Conservation (phyloP, 306 rosid genomes). For the Luffa aegyptiaca region DNA sequence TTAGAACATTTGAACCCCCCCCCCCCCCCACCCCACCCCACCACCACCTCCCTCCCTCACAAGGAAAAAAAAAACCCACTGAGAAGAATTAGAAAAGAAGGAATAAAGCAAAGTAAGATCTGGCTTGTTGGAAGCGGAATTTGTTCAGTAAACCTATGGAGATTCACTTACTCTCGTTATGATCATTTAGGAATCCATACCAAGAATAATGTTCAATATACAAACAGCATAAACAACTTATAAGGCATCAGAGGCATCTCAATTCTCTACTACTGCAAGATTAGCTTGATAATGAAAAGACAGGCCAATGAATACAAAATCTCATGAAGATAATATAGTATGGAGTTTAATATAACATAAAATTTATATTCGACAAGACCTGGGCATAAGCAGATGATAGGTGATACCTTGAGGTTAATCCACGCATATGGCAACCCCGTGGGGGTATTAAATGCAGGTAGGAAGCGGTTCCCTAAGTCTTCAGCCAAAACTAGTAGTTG, state of each 20-base stretch:
- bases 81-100: neutral
- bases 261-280: neutral
- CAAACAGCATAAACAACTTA: neutral
- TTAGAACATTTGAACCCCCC: neutral
- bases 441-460: constrained; percentile 79
- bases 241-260: constrained; percentile 1
- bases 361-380: neutral
- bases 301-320: neutral
- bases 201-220: neutral
- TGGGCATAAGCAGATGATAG: neutral
- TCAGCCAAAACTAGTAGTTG: constrained; percentile 73
- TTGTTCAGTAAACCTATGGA: neutral
- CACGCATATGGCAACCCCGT: constrained; percentile 98
- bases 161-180: neutral
- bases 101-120: neutral
- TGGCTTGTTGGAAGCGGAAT: neutral
- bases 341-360: neutral
- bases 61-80: neutral
- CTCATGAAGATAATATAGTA: neutral
- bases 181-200: neutral
- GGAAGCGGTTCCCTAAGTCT: constrained; percentile 76
- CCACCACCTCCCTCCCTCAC: neutral
- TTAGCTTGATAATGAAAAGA: neutral
- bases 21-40: too few species aligned
- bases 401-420: constrained; percentile 82